Evolutionary conservation across 495 filamentous ascomycete genomes (phyloP).

Genomic region (Trichoderma erinaceum): DNA sequence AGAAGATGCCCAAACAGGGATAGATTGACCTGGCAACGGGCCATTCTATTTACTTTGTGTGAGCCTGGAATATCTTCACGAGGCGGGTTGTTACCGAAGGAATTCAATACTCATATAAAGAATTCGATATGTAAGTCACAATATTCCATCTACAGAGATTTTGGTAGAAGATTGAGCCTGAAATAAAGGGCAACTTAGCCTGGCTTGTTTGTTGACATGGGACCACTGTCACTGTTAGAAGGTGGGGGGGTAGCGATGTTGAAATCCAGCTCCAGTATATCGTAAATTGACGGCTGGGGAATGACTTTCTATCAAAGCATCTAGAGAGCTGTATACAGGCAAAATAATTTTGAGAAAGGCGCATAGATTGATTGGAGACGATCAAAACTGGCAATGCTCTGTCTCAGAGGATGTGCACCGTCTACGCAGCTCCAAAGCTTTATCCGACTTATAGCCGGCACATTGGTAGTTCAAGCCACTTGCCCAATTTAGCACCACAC

Average conservation of each 20-base stretch:
- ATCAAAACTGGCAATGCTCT: no score
- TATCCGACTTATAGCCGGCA: background rate
- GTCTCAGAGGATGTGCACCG: no score
- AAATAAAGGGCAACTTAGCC: no score
- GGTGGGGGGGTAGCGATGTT: background rate
- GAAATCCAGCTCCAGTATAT: no score
- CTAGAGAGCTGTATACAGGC: no score
- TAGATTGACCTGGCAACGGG: conserved; percentile 2
- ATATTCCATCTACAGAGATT: no score
- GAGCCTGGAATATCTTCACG: background rate
- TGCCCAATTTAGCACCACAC: background rate
- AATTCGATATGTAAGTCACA: background rate
- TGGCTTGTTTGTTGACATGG: background rate
- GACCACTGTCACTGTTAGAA: background rate
- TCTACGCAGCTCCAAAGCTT: background rate
- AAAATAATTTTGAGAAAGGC: no score
- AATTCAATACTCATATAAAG: background rate
- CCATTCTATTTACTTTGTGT: background rate
- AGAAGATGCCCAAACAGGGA: background rate
- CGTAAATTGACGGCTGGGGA: no score
- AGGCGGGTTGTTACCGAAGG: no score
- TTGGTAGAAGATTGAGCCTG: no score
- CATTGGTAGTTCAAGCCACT: background rate
- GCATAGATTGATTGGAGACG: no score
- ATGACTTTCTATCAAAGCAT: no score